phyloP scores from a whole-genome alignment of 2,329 filamentous ascomycete species.

The Colletotrichum simmondsii region DNA sequence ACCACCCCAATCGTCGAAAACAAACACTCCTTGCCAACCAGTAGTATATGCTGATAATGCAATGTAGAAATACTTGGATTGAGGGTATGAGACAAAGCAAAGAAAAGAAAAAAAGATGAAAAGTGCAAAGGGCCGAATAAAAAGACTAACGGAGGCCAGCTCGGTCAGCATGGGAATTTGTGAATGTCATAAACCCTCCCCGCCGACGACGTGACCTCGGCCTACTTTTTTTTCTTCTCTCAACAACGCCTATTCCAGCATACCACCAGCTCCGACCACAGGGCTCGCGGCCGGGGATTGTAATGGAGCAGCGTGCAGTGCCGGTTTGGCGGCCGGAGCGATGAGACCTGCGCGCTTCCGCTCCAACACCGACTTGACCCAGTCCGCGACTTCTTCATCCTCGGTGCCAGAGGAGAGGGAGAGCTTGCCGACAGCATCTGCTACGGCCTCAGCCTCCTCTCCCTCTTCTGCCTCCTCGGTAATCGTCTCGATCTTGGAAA shows the following conservation, averaged over 20 bases:
- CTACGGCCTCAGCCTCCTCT: constrained; percentile 56
- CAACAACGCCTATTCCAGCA: constrained; percentile 1
- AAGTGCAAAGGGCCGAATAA: constrained; percentile 7
- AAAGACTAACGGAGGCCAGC: constrained; percentile 30
- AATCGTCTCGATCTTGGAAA: constrained; percentile 82
- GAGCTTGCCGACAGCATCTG: constrained; percentile 57
- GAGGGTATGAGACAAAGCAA: constrained; percentile 33
- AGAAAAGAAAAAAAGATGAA: constrained; percentile 4
- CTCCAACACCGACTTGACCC: constrained; percentile 81
- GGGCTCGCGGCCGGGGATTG: constrained; percentile 71
- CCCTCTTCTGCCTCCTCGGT: constrained; percentile 75
- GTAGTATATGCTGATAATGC: constrained; percentile 27
- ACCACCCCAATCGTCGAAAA: neutral
- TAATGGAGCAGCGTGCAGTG: constrained; percentile 87
- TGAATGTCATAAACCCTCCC: constrained; percentile 14
- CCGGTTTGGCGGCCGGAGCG: constrained; percentile 73
- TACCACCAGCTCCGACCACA: constrained; percentile 7
- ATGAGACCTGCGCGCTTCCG: constrained; percentile 68
- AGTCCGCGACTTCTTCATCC: constrained; percentile 86
- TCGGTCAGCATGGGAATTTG: constrained; percentile 25
- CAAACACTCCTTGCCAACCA: constrained; percentile 22
- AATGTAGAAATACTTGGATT: constrained; percentile 34
- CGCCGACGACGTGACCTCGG: constrained; percentile 31
- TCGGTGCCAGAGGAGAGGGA: constrained; percentile 56
- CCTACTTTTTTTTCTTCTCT: neutral